Evolutionary conservation across 768 basidiomycete genomes (phyloP).

Genomic region (Macrocybe gigantea): DNA sequence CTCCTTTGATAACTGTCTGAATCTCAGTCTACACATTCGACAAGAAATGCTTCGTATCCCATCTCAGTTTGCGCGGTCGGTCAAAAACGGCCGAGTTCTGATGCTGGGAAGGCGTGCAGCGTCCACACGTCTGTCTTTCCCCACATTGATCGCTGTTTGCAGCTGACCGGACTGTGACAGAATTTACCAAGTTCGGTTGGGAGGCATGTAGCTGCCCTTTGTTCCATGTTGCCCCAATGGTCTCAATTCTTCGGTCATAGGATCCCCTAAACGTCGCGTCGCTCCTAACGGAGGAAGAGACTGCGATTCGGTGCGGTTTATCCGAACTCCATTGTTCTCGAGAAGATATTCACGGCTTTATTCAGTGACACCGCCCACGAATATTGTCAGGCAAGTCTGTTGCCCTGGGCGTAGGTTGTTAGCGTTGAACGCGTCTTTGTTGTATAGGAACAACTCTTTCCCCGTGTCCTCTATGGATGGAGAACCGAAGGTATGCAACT

Average conservation of each 20-base stretch:
- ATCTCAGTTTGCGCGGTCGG: too few species aligned
- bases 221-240: background rate
- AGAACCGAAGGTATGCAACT: conserved; percentile 68
- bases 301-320: conserved; percentile 67
- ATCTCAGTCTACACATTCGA: too few species aligned
- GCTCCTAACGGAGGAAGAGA: conserved; percentile 84
- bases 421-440: background rate
- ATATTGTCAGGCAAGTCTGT: conserved; percentile 66
- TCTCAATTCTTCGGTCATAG: conserved; percentile 28
- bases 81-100: too few species aligned
- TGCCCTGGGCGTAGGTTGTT: background rate
- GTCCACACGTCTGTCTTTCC: conserved; percentile 14
- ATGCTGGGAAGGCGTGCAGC: conserved; percentile 16
- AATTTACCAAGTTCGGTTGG: conserved; percentile 37
- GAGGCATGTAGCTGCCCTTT: conserved; percentile 21
- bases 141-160: background rate
- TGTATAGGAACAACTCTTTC: conserved; percentile 70
- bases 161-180: conserved; percentile 12
- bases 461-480: conserved; percentile 87
- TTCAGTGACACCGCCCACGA: conserved; percentile 69
- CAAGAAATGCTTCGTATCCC: too few species aligned
- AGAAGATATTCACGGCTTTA: conserved; percentile 1
- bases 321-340: background rate
- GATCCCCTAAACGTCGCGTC: conserved; percentile 81
- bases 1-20: too few species aligned